A percentile compares a stretch with the other conserved stretches of the same genome.
Evolutionary conservation across 306 rosid species (phyloP).

Genomic region (Sindora glabra): DNA sequence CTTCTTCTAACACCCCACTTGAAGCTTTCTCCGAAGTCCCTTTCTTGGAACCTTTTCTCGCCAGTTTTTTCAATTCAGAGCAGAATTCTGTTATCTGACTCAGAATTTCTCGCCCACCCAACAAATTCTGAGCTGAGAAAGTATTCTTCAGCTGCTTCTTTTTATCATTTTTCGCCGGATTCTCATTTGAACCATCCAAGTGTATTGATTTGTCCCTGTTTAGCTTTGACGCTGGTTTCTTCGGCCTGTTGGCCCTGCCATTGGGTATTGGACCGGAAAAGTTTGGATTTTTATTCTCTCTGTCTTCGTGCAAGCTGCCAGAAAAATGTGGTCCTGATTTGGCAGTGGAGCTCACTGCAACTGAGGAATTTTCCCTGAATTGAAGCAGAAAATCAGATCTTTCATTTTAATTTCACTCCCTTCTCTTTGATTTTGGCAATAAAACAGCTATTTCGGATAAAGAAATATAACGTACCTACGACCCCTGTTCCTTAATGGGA

Average conservation of each 20-base stretch:
- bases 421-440: no score
- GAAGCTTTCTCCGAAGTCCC: constrained; percentile 12
- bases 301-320: constrained; percentile 9
- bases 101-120: constrained; percentile 37
- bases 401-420: no score
- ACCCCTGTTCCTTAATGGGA: constrained; percentile 27
- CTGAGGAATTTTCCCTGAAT: constrained; percentile 18
- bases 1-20: constrained; percentile 12
- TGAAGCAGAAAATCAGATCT: neutral
- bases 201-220: neutral
- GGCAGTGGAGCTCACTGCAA: neutral
- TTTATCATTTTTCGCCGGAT: neutral
- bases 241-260: constrained; percentile 11
- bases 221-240: constrained; percentile 16
- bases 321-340: constrained; percentile 20
- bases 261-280: neutral
- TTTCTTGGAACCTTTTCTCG: constrained; percentile 28
- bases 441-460: no score
- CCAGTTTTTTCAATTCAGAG: constrained; percentile 41
- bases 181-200: constrained; percentile 9
- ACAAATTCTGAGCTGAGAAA: constrained; percentile 42
- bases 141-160: constrained; percentile 32
- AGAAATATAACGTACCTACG: constrained; percentile 37
- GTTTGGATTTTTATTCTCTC: constrained; percentile 49
- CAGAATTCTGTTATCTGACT: constrained; percentile 40